phyloP scores from a whole-genome alignment of 306 rosid genomes.

The Quercus variabilis region DNA sequence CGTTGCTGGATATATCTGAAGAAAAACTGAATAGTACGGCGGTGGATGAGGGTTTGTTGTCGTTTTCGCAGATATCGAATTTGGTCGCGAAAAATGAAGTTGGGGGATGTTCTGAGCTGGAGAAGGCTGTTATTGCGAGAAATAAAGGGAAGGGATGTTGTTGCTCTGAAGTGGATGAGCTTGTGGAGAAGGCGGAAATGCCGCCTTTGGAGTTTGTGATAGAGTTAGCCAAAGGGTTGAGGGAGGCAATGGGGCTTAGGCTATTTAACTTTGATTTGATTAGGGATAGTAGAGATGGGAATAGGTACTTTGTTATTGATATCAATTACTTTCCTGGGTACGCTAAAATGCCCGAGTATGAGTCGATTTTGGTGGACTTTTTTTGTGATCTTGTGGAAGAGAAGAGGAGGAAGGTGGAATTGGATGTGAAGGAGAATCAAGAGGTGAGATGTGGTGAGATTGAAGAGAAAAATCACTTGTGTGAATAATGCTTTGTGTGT shows the following conservation, averaged over 20 bases:
- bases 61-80: conserved; percentile 52
- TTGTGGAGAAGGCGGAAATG: conserved; percentile 34
- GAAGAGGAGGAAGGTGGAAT: neutral
- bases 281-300: conserved; percentile 29
- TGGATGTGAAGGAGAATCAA: neutral
- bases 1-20: conserved; percentile 37
- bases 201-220: conserved; percentile 34
- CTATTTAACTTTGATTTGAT: conserved; percentile 66
- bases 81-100: neutral
- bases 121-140: neutral
- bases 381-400: conserved; percentile 28
- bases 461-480: neutral
- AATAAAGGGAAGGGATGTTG: neutral
- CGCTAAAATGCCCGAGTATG: conserved; percentile 51
- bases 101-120: neutral
- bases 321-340: conserved; percentile 82
- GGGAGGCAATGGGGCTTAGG: conserved; percentile 44
- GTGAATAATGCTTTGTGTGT: neutral
- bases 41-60: conserved; percentile 22
- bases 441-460: neutral
- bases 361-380: conserved; percentile 42
- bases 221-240: conserved; percentile 37
- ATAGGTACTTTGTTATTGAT: conserved; percentile 53
- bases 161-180: conserved; percentile 8
- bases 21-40: conserved; percentile 3